Conservation (phyloP, 495 filamentous ascomycete genomes). For the Lophiostoma macrostomum region DNA sequence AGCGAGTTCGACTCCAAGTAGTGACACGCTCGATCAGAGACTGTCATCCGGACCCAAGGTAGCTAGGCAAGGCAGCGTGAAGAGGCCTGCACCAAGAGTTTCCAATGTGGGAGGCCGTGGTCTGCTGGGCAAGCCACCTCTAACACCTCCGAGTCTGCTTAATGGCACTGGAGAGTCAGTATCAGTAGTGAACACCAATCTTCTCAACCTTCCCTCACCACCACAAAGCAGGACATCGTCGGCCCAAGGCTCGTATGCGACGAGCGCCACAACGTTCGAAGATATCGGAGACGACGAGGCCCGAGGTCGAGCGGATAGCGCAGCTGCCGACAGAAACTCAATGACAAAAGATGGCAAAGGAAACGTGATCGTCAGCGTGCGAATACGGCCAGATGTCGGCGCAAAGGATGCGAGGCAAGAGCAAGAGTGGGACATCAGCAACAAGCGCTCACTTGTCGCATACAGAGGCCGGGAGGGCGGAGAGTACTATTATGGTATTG, state of each 20-base stretch:
- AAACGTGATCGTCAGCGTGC: constrained; percentile 93
- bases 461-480: constrained; percentile 87
- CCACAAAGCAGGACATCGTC: constrained; percentile 86
- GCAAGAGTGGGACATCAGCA: constrained; percentile 90
- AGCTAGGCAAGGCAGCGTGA: constrained; percentile 38
- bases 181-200: constrained; percentile 54
- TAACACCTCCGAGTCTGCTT: constrained; percentile 62
- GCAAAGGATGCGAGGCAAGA: constrained; percentile 62
- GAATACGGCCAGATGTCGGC: constrained; percentile 78
- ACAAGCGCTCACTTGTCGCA: constrained; percentile 72
- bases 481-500: constrained; percentile 86
- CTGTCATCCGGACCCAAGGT: constrained; percentile 25
- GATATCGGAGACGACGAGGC: constrained; percentile 56
- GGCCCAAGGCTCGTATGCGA: constrained; percentile 84
- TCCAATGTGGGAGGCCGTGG: constrained; percentile 22
- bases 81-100: constrained; percentile 24
- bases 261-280: constrained; percentile 83
- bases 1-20: constrained; percentile 36
- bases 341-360: constrained; percentile 66
- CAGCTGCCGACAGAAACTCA: constrained; percentile 37
- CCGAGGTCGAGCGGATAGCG: constrained; percentile 46
- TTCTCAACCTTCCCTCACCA: constrained; percentile 71
- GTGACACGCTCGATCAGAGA: constrained; percentile 31
- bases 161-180: constrained; percentile 75
- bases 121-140: constrained; percentile 28